Evolutionary conservation across 2,329 filamentous ascomycete genomes (phyloP).

Genomic region (Microascus cirrosus): DNA sequence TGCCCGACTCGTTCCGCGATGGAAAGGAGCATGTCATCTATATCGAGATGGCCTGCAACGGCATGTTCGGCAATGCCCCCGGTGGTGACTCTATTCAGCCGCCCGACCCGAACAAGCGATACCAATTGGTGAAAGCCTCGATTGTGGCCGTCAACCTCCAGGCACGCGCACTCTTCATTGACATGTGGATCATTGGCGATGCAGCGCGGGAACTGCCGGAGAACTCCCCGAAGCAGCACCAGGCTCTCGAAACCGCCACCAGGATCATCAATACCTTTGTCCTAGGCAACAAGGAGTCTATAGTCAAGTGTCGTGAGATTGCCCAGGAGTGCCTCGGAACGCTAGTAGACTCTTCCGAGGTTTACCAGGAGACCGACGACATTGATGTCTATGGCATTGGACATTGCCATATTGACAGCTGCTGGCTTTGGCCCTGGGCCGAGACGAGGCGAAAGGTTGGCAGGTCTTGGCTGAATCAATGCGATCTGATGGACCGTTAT

Average conservation of each 20-base stretch:
- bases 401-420: slow-evolving; percentile 96
- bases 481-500: slow-evolving; percentile 88
- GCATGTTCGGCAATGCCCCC: slow-evolving; percentile 91
- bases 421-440: slow-evolving; percentile 97
- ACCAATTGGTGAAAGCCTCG: slow-evolving; percentile 62
- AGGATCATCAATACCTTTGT: slow-evolving; percentile 86
- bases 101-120: slow-evolving; percentile 75
- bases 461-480: slow-evolving; percentile 94
- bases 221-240: slow-evolving; percentile 81
- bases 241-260: slow-evolving; percentile 74
- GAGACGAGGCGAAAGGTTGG: slow-evolving; percentile 96
- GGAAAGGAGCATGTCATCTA: slow-evolving; percentile 84
- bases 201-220: slow-evolving; percentile 83
- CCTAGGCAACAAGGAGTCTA: slow-evolving; percentile 64
- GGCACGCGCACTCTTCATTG: slow-evolving; percentile 72
- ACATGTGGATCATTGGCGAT: slow-evolving; percentile 94
- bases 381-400: slow-evolving; percentile 81
- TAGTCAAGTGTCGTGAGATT: slow-evolving; percentile 71
- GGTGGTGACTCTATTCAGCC: slow-evolving; percentile 82
- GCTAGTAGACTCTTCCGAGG: slow-evolving; percentile 68
- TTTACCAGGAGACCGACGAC: slow-evolving; percentile 67
- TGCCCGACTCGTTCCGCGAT: slow-evolving; percentile 72
- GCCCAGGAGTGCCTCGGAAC: slow-evolving; percentile 74
- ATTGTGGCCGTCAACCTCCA: slow-evolving; percentile 84
- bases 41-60: slow-evolving; percentile 97